Percentiles rank a stretch among this genome's conserved stretches.
phyloP scores from a whole-genome alignment of 2,329 filamentous ascomycete species.

The Microdochium paspali region DNA sequence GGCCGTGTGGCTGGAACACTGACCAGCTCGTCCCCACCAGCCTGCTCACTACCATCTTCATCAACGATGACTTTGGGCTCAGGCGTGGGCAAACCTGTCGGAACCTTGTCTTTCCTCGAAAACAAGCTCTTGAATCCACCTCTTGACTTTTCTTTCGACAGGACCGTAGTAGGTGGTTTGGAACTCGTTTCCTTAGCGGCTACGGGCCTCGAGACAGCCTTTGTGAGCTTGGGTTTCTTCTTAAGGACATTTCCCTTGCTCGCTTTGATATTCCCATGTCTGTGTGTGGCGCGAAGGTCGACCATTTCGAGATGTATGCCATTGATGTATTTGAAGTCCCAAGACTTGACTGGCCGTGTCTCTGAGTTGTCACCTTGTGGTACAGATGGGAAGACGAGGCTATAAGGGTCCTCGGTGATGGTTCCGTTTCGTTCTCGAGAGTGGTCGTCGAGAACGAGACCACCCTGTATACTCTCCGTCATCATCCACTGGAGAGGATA shows the following conservation, averaged over 20 bases:
- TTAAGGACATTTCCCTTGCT: constrained; percentile 8
- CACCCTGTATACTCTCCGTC: constrained; percentile 19
- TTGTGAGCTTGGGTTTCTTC: constrained; percentile 2
- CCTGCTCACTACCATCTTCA: background rate
- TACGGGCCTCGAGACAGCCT: background rate
- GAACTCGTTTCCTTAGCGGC: background rate
- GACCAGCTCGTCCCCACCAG: background rate
- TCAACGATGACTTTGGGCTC: constrained; percentile 2
- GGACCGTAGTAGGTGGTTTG: background rate
- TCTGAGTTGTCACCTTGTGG: background rate
- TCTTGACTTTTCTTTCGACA: constrained; percentile 2
- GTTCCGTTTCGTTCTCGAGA: constrained; percentile 5
- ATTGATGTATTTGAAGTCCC: constrained; percentile 12
- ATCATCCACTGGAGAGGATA: constrained; percentile 33
- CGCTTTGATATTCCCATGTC: constrained; percentile 10
- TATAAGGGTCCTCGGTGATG: constrained; percentile 8
- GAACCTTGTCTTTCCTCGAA: background rate
- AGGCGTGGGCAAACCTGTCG: constrained; percentile 2
- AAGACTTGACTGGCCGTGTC: constrained; percentile 2
- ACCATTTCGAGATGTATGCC: constrained; percentile 13
- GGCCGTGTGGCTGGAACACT: constrained; percentile 5
- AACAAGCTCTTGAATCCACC: constrained; percentile 1
- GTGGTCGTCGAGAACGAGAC: constrained; percentile 15
- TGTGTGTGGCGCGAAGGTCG: constrained; percentile 10
- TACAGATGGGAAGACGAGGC: background rate